These are phyloP conservation scores for Vitis vinifera DNA, from an alignment of 164 flowering plant species.

Conservation along the genomic window DNA sequence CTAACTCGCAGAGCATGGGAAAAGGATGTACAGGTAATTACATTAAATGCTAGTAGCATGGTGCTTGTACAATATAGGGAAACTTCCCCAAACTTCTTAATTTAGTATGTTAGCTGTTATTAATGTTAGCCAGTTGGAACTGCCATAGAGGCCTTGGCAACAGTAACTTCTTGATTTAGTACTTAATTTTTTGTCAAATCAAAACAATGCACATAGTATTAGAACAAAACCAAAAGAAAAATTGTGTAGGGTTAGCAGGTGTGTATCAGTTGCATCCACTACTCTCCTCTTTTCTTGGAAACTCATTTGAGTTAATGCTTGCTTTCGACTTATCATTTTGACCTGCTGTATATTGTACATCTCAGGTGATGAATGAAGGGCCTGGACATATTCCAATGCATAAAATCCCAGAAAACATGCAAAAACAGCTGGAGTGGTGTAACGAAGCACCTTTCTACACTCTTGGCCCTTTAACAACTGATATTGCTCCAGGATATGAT, in stretches of 20 bases:
- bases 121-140: no score
- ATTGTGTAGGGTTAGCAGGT: no score
- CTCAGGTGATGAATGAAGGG: conserved; percentile 99
- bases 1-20: conserved; percentile 98
- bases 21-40: conserved; percentile 94
- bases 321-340: background rate
- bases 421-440: conserved; percentile 98
- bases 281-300: background rate
- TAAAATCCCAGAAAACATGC: conserved; percentile 99
- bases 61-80: background rate
- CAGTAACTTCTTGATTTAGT: no score
- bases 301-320: background rate
- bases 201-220: no score
- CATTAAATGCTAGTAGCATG: background rate
- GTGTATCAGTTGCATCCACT: no score
- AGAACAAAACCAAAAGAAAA: no score
- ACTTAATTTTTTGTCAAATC: no score
- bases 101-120: background rate
- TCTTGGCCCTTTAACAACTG: conserved; percentile 98
- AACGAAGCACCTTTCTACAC: conserved; percentile 99
- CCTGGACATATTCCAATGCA: conserved; percentile 99
- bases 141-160: no score
- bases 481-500: conserved; percentile 99
- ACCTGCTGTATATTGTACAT: background rate
- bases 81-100: background rate